Conservation (phyloP, 169 alveolate genomes). For the Cryptosporidium ryanae region DNA sequence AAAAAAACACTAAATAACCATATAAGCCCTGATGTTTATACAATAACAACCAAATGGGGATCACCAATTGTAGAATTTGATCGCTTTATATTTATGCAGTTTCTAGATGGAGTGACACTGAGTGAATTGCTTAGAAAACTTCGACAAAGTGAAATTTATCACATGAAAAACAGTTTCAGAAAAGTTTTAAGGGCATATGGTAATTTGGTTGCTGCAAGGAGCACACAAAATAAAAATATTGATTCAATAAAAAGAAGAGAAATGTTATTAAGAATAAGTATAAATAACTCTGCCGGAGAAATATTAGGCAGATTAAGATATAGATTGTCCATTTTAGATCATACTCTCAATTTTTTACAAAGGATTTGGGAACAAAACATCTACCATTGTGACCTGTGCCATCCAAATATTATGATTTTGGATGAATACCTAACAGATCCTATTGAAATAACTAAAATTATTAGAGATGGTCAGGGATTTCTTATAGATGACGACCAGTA, state of each 20-base stretch:
- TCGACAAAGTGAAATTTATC: conserved; percentile 41
- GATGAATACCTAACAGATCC: conserved; percentile 59
- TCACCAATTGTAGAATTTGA: conserved; percentile 36
- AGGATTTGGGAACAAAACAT: conserved; percentile 73
- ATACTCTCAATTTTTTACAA: conserved; percentile 51
- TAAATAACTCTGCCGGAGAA: conserved; percentile 59
- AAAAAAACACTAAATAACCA: background rate
- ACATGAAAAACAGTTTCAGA: conserved; percentile 63
- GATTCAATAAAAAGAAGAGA: conserved; percentile 50
- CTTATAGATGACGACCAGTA: conserved; percentile 56
- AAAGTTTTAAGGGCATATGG: conserved; percentile 57
- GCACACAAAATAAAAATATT: conserved; percentile 23
- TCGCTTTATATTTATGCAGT: conserved; percentile 70
- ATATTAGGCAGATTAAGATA: conserved; percentile 63
- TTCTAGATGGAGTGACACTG: conserved; percentile 55
- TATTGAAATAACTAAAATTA: conserved; percentile 31
- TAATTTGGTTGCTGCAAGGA: conserved; percentile 41
- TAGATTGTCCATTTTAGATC: conserved; percentile 47
- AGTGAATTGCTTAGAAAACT: conserved; percentile 44
- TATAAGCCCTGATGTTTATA: conserved; percentile 59
- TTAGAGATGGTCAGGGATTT: conserved; percentile 70
- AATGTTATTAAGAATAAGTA: conserved; percentile 60
- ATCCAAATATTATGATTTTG: conserved; percentile 70
- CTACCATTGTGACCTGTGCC: conserved; percentile 63
- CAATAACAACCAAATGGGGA: conserved; percentile 59